Evolutionary conservation across 192 early-diverging fungal genomes (phyloP), one percentile per base, ranked within the genome.

Genomic region (Chytriomyces sp.): DNA sequence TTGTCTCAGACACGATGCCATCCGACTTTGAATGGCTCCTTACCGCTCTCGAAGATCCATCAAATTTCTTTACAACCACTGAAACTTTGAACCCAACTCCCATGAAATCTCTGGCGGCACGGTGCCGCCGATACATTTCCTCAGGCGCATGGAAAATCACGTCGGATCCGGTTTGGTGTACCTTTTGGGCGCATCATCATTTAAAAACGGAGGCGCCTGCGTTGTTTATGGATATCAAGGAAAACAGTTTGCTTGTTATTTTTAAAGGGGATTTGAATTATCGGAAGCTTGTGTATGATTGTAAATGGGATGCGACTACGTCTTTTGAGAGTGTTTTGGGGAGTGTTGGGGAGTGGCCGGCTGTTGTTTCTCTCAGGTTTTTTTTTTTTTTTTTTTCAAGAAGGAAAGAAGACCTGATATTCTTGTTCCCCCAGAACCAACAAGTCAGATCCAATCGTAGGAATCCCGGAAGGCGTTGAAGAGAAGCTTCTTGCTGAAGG

Each of bases 251-350:
- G 44, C 61, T 95, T 24, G 84, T 94, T 53, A 89, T 99, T 13
- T 98, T 96, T 80, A 99, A 99, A 82, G 97, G 97, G 47, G 97
- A 99, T 76, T 80, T 99, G 72, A 99, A 98, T 85, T 98, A 94
- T 81, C 87, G 96, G 61, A 99, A 99, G 81, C 72, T 96, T 44
- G 89, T 93, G n/a, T 95, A 95, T 82, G 97, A 98, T 75, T 92
- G 91, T 77, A 81, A 93, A 24, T 98, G 96, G 95, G 87, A 89
- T 0, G 85, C 87, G 0, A 91, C 92, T 0, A 96, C 95, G 5
- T 86, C 91, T n/a, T 97, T 99, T 80, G 75, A 64, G 20, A 89
- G 91, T 5, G 95, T 96, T 0, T 89, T 97, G 69, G 96, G 97
- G 0, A 87, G 89, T 2, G 82, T 94, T 13, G 80, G 87, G n/a